Evolutionary conservation across 148 eudicot genomes (phyloP).

Genomic region (Talinum fruticosum): DNA sequence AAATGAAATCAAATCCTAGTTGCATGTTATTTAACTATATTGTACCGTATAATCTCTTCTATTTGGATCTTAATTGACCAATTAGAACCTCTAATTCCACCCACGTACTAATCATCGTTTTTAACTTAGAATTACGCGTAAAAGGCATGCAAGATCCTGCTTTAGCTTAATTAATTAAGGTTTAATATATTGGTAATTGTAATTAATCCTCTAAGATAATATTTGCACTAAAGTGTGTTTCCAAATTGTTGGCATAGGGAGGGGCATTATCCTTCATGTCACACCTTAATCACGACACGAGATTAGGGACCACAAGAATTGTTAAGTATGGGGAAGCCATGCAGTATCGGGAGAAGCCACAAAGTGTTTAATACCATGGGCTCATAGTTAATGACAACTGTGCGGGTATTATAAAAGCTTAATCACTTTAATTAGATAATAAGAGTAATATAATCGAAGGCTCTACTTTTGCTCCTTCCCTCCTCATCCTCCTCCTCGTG

Average conservation of each 20-base stretch:
- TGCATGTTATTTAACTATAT: slow-evolving; percentile 9
- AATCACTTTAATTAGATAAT: not conserved
- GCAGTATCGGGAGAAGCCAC: not conserved
- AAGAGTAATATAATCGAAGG: slow-evolving; percentile 1
- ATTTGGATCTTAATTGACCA: slow-evolving; percentile 18
- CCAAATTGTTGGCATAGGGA: slow-evolving; percentile 32
- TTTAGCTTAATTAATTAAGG: slow-evolving; percentile 25
- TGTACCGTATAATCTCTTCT: slow-evolving; percentile 12
- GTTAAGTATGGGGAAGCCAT: not conserved
- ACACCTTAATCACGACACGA: slow-evolving; percentile 35
- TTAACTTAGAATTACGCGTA: slow-evolving; percentile 29
- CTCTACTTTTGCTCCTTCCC: not conserved
- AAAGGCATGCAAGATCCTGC: slow-evolving; percentile 43
- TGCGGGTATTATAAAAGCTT: slow-evolving; percentile 8
- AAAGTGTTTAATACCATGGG: slow-evolving; percentile 23
- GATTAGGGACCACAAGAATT: slow-evolving; percentile 49
- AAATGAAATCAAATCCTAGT: slow-evolving; percentile 15
- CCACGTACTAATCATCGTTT: slow-evolving; percentile 17
- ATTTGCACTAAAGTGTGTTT: slow-evolving; percentile 21
- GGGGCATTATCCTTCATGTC: slow-evolving; percentile 38
- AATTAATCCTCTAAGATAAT: slow-evolving; percentile 19
- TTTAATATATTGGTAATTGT: slow-evolving; percentile 2
- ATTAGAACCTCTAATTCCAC: slow-evolving; percentile 15
- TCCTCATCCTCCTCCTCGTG: slow-evolving; percentile 16
- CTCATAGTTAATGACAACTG: slow-evolving; percentile 20